Evolutionary conservation across 73 alveolate genomes (phyloP), one percentile per base, ranked within the genome.

Genomic region (Paramecium biaurelia): DNA sequence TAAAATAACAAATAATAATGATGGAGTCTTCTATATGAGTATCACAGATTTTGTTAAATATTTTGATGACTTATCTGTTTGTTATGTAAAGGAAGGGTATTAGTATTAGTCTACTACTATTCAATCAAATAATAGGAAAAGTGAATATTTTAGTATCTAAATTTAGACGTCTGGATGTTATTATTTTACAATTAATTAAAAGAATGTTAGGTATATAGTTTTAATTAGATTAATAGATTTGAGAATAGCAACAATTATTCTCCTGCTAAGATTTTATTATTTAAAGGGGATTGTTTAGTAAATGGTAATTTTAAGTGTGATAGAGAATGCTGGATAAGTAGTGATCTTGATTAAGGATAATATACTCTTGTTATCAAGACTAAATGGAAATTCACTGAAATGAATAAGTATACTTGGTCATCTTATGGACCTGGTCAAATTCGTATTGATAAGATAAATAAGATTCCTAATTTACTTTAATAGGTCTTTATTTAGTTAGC

Each of bases 11-110:
- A 28, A 32, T 28, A 20, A 35, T 21, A 37, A 74, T 20, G 59
- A 74, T 74, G 87, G 87, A 28, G 57, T 70, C 15, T 70, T 74
- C n/a, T 74, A 74, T 10, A 74, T 74, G 58, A 41, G 45, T 15
- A 34, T 34, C 32, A 41, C 10, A 34, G 57, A 34, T 37, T 74
- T 74, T 74, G 9, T 15, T 5, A 34, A 74, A 20, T 37, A 74
- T 37, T 79, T 79, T 47, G 41, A 23, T 43, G 90, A 79, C 37
- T 42, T 79, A 20, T 41, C 67, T 18, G 70, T 76, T 37, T 76
- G 89, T 43, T 43, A 37, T 15, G 89, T 79, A 7, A 79, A 79
- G 15, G 90, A 79, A 10, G 32, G 90, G 6, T 79, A 79, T 45
- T 21, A 10, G 7, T 79, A 79, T 41, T 79, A 38, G 7, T 37